Conservation (phyloP, 2,329 filamentous ascomycete species). For the Xylariales sp. region DNA sequence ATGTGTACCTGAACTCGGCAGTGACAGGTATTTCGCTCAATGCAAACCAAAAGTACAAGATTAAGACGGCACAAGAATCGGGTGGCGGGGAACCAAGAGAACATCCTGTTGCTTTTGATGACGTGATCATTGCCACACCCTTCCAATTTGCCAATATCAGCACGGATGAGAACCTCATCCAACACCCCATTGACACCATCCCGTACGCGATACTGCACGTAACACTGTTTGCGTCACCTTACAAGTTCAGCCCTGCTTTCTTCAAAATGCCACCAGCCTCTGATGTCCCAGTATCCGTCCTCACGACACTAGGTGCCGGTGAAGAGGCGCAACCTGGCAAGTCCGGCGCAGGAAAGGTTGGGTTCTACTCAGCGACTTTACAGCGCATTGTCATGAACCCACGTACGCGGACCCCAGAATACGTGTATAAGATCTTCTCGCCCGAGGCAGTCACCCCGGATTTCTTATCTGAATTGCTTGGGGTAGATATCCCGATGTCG, state of each 20-base stretch:
- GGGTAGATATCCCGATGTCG: slow-evolving; percentile 58
- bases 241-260: slow-evolving; percentile 74
- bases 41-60: slow-evolving; percentile 55
- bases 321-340: slow-evolving; percentile 63
- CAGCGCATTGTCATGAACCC: slow-evolving; percentile 74
- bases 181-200: slow-evolving; percentile 77
- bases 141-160: slow-evolving; percentile 82
- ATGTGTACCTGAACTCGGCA: slow-evolving; percentile 72
- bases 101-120: slow-evolving; percentile 73
- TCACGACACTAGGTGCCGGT: slow-evolving; percentile 80
- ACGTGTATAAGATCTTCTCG: slow-evolving; percentile 75
- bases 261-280: slow-evolving; percentile 74
- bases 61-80: slow-evolving; percentile 52
- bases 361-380: slow-evolving; percentile 88
- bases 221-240: slow-evolving; percentile 85
- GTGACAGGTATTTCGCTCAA: slow-evolving; percentile 58
- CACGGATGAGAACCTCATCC: slow-evolving; percentile 62
- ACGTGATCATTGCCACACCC: slow-evolving; percentile 84
- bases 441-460: slow-evolving; percentile 62
- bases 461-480: slow-evolving; percentile 66
- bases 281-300: slow-evolving; percentile 76
- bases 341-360: slow-evolving; percentile 75
- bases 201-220: slow-evolving; percentile 90
- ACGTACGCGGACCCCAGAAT: slow-evolving; percentile 63
- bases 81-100: slow-evolving; percentile 29